phyloP scores from a whole-genome alignment of 805 yeast species.

The Starmerella bombi region DNA sequence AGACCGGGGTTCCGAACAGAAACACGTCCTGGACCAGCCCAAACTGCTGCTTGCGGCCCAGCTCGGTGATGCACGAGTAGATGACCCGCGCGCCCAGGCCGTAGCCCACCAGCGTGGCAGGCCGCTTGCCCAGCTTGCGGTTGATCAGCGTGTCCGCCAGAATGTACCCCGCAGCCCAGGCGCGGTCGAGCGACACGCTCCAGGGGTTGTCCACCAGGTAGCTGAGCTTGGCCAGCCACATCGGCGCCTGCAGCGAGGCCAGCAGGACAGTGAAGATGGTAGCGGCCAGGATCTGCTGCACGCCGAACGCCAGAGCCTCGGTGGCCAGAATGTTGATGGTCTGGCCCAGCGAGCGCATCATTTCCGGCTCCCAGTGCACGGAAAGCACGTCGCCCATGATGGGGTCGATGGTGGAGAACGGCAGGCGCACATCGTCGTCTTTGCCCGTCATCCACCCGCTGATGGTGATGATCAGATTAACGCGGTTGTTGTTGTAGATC shows the following conservation, averaged over 20 bases:
- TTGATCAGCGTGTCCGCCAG: conserved; percentile 81
- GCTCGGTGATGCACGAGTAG: conserved; percentile 74
- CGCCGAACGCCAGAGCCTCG: conserved; percentile 81
- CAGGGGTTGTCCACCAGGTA: conserved; percentile 92
- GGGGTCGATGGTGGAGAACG: conserved; percentile 93
- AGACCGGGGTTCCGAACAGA: conserved; percentile 78
- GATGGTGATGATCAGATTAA: conserved; percentile 75
- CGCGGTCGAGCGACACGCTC: conserved; percentile 93
- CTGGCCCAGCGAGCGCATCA: conserved; percentile 91
- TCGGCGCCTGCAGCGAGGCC: conserved; percentile 86
- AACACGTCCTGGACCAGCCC: conserved; percentile 84
- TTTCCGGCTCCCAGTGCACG: conserved; percentile 93
- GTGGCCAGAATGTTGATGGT: conserved; percentile 87
- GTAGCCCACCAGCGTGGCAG: conserved; percentile 84
- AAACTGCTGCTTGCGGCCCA: conserved; percentile 71
- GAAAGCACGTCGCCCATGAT: conserved; percentile 94
- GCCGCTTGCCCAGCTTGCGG: conserved; percentile 82
- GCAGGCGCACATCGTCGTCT: conserved; percentile 89
- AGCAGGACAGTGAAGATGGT: conserved; percentile 79
- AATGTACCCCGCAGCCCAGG: conserved; percentile 89
- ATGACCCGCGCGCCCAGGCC: conserved; percentile 87
- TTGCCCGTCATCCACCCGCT: conserved; percentile 97
- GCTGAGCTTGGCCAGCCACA: conserved; percentile 78
- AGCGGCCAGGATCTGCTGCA: conserved; percentile 89
- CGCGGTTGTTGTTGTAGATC: conserved; percentile 75